Evolutionary conservation across 2,329 filamentous ascomycete genomes (phyloP).

Genomic region (Aspergillus hiratsukae): DNA sequence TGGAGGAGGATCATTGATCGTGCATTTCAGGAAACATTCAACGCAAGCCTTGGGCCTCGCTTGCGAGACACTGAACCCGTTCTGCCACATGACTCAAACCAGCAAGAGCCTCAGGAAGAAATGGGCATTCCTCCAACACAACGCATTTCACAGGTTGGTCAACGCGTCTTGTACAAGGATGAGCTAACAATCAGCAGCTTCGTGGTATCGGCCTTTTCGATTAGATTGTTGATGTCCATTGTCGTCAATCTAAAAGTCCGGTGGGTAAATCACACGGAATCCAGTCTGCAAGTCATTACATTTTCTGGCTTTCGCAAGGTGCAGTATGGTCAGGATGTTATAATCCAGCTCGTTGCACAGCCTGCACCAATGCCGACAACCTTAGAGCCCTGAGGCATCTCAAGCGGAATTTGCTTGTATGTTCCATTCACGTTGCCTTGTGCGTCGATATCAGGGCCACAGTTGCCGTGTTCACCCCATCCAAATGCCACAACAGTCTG

Average conservation of each 20-base stretch:
- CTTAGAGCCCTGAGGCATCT: conserved; percentile 46
- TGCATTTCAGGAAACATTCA: conserved; percentile 25
- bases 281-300: not conserved
- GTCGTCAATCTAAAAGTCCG: not conserved
- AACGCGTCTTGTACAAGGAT: not conserved
- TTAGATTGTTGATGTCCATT: conserved; percentile 18
- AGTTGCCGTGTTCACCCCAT: conserved; percentile 98
- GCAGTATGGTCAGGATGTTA: conserved; percentile 22
- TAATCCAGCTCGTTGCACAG: conserved; percentile 82
- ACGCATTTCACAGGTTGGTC: conserved; percentile 45
- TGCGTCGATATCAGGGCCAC: conserved; percentile 62
- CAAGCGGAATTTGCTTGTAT: conserved; percentile 64
- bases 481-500: conserved; percentile 79
- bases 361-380: conserved; percentile 70
- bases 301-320: not conserved
- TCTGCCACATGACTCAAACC: conserved; percentile 7
- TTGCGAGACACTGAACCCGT: conserved; percentile 33
- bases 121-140: conserved; percentile 46
- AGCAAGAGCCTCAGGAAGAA: conserved; percentile 23
- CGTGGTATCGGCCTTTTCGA: conserved; percentile 42
- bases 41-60: conserved; percentile 22
- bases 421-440: conserved; percentile 64
- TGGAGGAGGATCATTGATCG: not conserved
- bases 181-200: conserved; percentile 26
- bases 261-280: not conserved